Evolutionary conservation across 805 yeast genomes (phyloP).

Genomic region (Cyberlindnera xishuangbannaensis): DNA sequence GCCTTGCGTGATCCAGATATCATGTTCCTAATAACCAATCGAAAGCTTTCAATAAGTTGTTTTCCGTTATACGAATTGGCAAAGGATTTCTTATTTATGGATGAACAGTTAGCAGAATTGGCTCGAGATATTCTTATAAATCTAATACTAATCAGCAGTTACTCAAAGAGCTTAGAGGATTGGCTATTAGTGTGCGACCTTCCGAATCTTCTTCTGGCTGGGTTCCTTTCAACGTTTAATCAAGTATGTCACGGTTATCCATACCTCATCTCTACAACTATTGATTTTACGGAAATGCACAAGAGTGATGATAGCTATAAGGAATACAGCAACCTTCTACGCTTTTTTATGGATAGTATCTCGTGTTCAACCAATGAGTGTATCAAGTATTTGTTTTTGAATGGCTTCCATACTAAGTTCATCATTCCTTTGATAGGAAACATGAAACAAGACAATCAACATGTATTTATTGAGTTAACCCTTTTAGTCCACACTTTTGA

Average conservation of each 20-base stretch:
- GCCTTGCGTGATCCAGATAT: constrained; percentile 15
- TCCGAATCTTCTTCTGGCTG: constrained; percentile 13
- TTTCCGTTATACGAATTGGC: constrained; percentile 25
- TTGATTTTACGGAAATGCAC: not conserved
- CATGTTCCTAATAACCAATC: constrained; percentile 5
- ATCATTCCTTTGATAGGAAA: constrained; percentile 9
- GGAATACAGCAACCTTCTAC: constrained; percentile 9
- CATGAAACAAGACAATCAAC: not conserved
- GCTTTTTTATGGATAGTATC: constrained; percentile 9
- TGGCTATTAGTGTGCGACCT: constrained; percentile 21
- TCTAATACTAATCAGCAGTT: constrained; percentile 11
- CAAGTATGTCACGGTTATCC: constrained; percentile 10
- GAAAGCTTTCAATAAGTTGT: constrained; percentile 2
- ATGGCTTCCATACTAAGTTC: constrained; percentile 10
- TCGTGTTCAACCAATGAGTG: constrained; percentile 9
- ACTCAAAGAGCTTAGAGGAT: constrained; percentile 8
- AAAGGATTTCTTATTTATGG: constrained; percentile 20
- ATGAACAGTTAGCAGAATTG: constrained; percentile 4
- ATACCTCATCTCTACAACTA: not conserved
- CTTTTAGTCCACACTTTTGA: constrained; percentile 11
- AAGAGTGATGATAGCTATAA: not conserved
- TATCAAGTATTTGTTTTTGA: constrained; percentile 9
- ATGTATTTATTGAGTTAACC: constrained; percentile 5
- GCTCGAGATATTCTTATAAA: constrained; percentile 13
- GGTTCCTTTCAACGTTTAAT: constrained; percentile 13